Evolutionary conservation across 1,284 basidiomycete species (phyloP).

Genomic region (Ceratobasidium theobromae): DNA sequence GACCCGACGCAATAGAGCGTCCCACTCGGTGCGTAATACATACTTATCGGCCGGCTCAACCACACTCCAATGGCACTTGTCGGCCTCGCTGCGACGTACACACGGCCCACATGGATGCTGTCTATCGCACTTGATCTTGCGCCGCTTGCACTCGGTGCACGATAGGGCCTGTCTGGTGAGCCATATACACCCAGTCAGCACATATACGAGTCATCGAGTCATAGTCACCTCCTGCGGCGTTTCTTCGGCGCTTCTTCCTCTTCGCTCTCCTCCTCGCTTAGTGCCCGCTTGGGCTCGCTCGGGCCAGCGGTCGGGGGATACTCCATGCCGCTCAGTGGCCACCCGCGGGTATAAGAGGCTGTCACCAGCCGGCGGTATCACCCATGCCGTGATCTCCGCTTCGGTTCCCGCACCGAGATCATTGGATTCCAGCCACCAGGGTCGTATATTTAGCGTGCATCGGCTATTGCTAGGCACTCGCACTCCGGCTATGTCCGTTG

Average conservation of each 20-base stretch:
- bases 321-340: too few species aligned
- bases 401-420: conserved; percentile 6
- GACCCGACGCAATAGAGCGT: conserved; percentile 2
- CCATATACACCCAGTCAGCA: too few species aligned
- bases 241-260: conserved; percentile 9
- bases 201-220: neutral
- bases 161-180: conserved; percentile 38
- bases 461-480: too few species aligned
- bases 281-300: conserved; percentile 2
- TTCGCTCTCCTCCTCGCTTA: conserved; percentile 5
- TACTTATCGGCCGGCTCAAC: conserved; percentile 48
- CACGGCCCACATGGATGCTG: conserved; percentile 60
- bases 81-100: conserved; percentile 54
- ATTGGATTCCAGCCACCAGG: neutral
- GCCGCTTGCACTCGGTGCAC: conserved; percentile 56
- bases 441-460: neutral
- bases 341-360: too few species aligned
- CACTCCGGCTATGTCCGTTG: too few species aligned
- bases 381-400: conserved; percentile 20
- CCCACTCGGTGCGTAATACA: conserved; percentile 18
- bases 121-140: conserved; percentile 65
- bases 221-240: neutral
- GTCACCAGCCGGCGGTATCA: conserved; percentile 24
- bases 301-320: neutral
- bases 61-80: conserved; percentile 59